Base-by-base conservation (phyloP, 2,329 filamentous ascomycete species). In the Rhynchosporium agropyri region DNA sequence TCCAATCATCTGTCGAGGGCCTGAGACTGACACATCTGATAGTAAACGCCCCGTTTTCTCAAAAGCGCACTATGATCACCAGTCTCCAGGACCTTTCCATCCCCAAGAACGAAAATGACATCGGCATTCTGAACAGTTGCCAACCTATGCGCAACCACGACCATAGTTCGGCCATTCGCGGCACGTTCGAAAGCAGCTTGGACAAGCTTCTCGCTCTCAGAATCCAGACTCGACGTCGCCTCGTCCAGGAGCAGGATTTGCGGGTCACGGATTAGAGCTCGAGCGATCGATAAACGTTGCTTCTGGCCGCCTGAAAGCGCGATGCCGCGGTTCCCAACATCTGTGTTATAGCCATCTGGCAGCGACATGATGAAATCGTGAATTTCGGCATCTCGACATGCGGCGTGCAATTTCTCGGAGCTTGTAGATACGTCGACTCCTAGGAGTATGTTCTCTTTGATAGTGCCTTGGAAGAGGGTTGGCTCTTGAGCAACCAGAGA, bases 81-180 rank as follows among this genome's bases (percentile, higher is more conserved):
- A 20, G 58, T 62, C 61, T 74, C 72, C 10, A 72, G 55, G 1
- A 73, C 68, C 42, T 65, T 70, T 20, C 72, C 72, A 48, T 69
- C 70, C 5, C 71, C 71, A 26, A 72, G 50, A 33, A 72, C 71
- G 51, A 72, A 73, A 58, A 73, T 72, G 8, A 71, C 63, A 65
- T 73, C 70, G 1, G 90, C 89, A 68, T 92, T 89, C 74, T 90
- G 89, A 26, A 93, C 86, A 12, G 89, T 94, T 0, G 88, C 88
- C 55, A 94, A 79, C 13, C 90, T 81, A 74, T 94, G 91, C 1
- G 91, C 91, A 10, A 95, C 89, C 2, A 89, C 89, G 3, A 95
- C 79, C 69, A 90, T 92, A 1, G 91, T 87, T 65, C 90, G 90
- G 2, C 83, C 83, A 66, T 80, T 79, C 3, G 81, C 81, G 0